A percentile compares a stretch with the other conserved stretches of the same genome.
phyloP scores from a whole-genome alignment of 176 grass and related monocot species.

The Raddia distichophylla region DNA sequence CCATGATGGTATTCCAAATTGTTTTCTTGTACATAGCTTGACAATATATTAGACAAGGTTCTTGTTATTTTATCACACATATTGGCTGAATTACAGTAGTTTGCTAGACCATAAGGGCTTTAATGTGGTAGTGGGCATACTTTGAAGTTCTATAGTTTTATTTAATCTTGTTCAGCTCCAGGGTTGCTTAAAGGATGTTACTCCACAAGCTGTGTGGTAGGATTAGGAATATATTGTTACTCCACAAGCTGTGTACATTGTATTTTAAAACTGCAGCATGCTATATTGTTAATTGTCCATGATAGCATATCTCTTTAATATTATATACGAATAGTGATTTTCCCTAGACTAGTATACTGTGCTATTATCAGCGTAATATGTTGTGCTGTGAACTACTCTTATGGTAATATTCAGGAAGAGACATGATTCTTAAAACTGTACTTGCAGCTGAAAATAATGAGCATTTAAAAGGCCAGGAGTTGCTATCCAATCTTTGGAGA shows the following conservation, averaged over 20 bases:
- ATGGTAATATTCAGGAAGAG: conserved; percentile 34
- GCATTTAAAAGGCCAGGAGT: conserved; percentile 66
- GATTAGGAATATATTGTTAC: not conserved
- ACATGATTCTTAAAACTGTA: conserved; percentile 36
- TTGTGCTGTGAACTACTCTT: conserved; percentile 15
- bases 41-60: not conserved
- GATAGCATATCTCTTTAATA: conserved; percentile 7
- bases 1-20: not conserved
- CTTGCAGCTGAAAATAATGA: conserved; percentile 73
- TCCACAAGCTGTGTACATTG: conserved; percentile 1
- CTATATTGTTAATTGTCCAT: conserved; percentile 10
- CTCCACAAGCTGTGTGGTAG: not conserved
- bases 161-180: conserved; percentile 2
- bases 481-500: conserved; percentile 66
- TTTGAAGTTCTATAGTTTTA: conserved; percentile 25
- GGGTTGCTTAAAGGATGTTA: conserved; percentile 27
- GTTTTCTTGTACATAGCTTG: conserved; percentile 7
- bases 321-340: conserved; percentile 3
- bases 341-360: not conserved
- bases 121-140: conserved; percentile 8
- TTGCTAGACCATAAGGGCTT: not conserved
- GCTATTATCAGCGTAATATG: conserved; percentile 18
- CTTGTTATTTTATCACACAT: conserved; percentile 25
- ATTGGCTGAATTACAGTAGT: conserved; percentile 32
- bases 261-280: conserved; percentile 29